phyloP scores from a whole-genome alignment of 1,284 basidiomycete species.

The Peniophora sp. region DNA sequence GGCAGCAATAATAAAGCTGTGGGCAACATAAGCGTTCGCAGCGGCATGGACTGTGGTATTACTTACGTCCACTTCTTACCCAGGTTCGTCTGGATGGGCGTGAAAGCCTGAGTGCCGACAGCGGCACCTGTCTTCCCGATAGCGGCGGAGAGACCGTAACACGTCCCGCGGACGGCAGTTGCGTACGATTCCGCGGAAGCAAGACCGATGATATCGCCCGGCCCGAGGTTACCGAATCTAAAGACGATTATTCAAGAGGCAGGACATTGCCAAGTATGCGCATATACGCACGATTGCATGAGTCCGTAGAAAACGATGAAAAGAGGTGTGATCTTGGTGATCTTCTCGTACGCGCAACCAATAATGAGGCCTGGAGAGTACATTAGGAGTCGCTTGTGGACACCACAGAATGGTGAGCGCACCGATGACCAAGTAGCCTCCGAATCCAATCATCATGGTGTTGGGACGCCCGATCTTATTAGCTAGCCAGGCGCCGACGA shows the following conservation, averaged over 20 bases:
- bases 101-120: constrained; percentile 71
- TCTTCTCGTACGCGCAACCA: constrained; percentile 59
- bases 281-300: constrained; percentile 63
- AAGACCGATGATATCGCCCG: constrained; percentile 58
- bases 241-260: not conserved
- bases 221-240: constrained; percentile 35
- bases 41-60: no score
- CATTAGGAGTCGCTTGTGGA: not conserved
- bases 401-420: constrained; percentile 8
- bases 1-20: constrained; percentile 61
- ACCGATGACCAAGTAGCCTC: constrained; percentile 69
- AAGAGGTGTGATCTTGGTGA: constrained; percentile 56
- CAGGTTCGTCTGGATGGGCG: constrained; percentile 62
- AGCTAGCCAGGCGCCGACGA: constrained; percentile 55
- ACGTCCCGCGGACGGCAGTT: constrained; percentile 57
- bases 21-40: no score
- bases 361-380: constrained; percentile 59
- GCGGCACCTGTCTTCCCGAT: constrained; percentile 74
- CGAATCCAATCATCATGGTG: constrained; percentile 70
- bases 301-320: constrained; percentile 65
- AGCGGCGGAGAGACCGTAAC: constrained; percentile 65
- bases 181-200: constrained; percentile 37
- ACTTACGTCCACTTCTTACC: constrained; percentile 43
- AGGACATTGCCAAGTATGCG: constrained; percentile 28
- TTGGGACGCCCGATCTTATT: constrained; percentile 58